Evolutionary conservation across 805 yeast genomes (phyloP), one percentile per base, ranked within the genome.

Genomic region (Wickerhamiella cacticola): DNA sequence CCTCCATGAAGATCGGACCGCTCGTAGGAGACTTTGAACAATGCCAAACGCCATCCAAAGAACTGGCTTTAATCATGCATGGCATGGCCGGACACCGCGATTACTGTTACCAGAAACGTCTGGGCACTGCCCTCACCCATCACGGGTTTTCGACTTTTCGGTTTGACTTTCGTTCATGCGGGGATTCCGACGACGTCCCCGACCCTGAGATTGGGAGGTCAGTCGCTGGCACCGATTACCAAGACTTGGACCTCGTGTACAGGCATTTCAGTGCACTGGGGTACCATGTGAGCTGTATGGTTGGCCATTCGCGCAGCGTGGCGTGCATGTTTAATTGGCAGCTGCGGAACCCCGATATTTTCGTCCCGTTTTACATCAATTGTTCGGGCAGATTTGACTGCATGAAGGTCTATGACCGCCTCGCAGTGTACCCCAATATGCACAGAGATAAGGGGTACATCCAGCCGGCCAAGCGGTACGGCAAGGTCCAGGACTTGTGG

Each of bases 41-140:
- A n/a, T 38, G 41, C n/a, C 10, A 9, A 7, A 44, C 41, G 3
- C 23, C 23, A 19, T 13, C 43, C 5, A 33, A 23, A 22, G 28
- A 63, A 15, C 68, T 74, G 34, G 85, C 80, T 0, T 59, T 87
- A 5, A 59, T 87, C 15, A 54, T 78, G n/a, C 96, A 88, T 61
- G 96, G 96, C 1, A 81, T 75, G 52, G 88, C 79, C 0, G 94
- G 95, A 0, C 94, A 88, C 60, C 75, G 85, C 54, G 75, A 82
- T 66, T 81, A 84, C 60, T 77, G 84, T 50, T 87, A 81, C 62
- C 86, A 81, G 53, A 73, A 74, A 22, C 56, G 65, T 13, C 62
- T 85, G 39, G 88, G 94, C 0, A 72, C 73, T 23, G 64, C 63
- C 22, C 61, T 88, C 48, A 78, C 87, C 0, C 59, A 65, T 1